A percentile compares a stretch with the other conserved stretches of the same genome.
These are phyloP conservation scores for Saccharomycopsis malanga DNA, from an alignment of 805 yeast species.

Conservation along the genomic window DNA sequence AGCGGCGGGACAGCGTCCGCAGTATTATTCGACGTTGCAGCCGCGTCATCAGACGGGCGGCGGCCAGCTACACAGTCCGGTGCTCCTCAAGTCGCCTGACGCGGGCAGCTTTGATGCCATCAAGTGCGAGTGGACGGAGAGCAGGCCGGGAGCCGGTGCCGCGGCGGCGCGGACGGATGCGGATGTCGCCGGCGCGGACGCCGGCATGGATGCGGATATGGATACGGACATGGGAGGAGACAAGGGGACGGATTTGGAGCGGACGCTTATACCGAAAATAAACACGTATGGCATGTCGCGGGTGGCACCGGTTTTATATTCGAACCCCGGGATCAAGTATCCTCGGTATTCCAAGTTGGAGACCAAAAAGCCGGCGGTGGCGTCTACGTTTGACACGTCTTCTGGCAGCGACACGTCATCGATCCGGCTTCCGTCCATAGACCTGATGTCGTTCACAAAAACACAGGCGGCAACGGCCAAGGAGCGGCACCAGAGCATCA, in stretches of 20 bases:
- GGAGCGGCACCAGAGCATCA: slow-evolving; percentile 18
- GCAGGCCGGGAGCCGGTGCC: background rate
- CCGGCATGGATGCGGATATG: background rate
- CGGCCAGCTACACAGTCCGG: background rate
- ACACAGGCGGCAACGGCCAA: background rate
- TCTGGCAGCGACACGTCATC: slow-evolving; percentile 1
- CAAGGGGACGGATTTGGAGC: background rate
- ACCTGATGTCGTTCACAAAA: slow-evolving; percentile 1
- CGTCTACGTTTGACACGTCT: background rate
- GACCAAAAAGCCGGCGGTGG: background rate
- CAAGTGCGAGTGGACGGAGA: slow-evolving; percentile 7
- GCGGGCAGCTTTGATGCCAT: slow-evolving; percentile 3
- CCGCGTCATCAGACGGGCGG: slow-evolving; percentile 1
- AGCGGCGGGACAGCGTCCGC: background rate
- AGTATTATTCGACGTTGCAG: background rate
- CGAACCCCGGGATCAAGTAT: slow-evolving; percentile 16
- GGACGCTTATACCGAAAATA: background rate
- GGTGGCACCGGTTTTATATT: slow-evolving; percentile 4
- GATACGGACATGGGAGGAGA: background rate
- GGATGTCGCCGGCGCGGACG: background rate
- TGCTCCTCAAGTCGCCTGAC: slow-evolving; percentile 2
- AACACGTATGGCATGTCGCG: slow-evolving; percentile 1
- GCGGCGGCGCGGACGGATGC: background rate
- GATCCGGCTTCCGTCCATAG: slow-evolving; percentile 9
- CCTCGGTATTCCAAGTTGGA: slow-evolving; percentile 16